Evolutionary conservation across 331 rosid genomes (phyloP), one percentile per base, ranked within the genome.

Genomic region (Malus hybrid): DNA sequence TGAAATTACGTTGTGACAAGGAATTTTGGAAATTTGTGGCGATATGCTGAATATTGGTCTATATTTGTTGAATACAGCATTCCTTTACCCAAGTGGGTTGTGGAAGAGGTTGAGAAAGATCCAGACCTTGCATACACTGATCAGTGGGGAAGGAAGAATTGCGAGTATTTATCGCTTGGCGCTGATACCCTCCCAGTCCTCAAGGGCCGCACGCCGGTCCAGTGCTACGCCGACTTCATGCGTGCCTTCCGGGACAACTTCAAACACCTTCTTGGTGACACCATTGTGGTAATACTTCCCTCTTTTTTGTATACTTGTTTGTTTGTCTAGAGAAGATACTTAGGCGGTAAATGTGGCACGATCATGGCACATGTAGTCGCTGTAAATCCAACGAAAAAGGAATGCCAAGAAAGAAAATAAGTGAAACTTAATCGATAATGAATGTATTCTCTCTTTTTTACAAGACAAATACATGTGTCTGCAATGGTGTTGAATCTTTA

Each of bases 141-240:
- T 85, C 97, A 92, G 83, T 94, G 99, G 99, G 97, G 99, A 42
- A 88, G 86, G 75, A 87, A 97, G 82, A 94, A 94, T 75, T 67
- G 76, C 6, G 99, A 94, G 82, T 94, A 92, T 80, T 0, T 92
- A 34, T 94, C 99, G 13, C 93, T 94, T 64, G 99, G 97, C 7
- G 85, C 87, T 61, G 99, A 94, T 80, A 89, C 86, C 67, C 82
- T 90, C 67, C 97, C 99, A 0, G 97, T 81, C 7, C 97, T 94
- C 60, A 94, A 94, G 84, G 99, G 97, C 73, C 87, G 99, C 20
- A 85, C 93, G 7, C 97, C 99, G 0, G 87, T 94, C 33, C 97
- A 92, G 69, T 94, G 99, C 73, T 94, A 94, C 65, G 83, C 97
- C 28, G 97, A 94, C 71, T 94, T 92, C 88, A 94, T 94, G 97